Conservation (phyloP, 1,284 basidiomycete species). For the Singerocomus inundabilis region DNA sequence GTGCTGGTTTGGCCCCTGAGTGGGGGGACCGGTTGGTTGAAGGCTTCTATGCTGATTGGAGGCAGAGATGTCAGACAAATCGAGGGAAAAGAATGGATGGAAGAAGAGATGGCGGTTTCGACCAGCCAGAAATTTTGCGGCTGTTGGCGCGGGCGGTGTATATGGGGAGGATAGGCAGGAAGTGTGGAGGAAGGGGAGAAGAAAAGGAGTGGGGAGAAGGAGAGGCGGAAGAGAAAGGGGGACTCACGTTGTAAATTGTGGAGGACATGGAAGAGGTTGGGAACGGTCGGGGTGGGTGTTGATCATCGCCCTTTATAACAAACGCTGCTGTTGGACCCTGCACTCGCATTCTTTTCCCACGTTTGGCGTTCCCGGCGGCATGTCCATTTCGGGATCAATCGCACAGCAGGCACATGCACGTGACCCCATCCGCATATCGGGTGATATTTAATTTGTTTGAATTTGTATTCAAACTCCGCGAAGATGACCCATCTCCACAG, state of each 20-base stretch:
- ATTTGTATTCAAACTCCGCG: conserved; percentile 22
- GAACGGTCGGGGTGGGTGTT: conserved; percentile 38
- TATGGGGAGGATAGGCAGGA: neutral
- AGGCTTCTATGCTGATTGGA: conserved; percentile 60
- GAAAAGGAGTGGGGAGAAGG: neutral
- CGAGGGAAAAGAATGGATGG: neutral
- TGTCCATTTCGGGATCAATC: conserved; percentile 28
- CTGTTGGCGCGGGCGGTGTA: neutral
- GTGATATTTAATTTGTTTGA: conserved; percentile 18
- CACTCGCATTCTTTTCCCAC: conserved; percentile 36
- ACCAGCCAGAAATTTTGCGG: conserved; percentile 30
- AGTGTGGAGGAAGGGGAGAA: neutral
- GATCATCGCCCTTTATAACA: conserved; percentile 41
- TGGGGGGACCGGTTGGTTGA: conserved; percentile 52
- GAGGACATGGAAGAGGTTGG: conserved; percentile 43
- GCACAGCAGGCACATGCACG: conserved; percentile 34
- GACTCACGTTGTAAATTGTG: conserved; percentile 48
- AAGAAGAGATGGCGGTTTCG: conserved; percentile 5
- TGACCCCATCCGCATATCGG: conserved; percentile 21
- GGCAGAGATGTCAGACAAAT: conserved; percentile 19
- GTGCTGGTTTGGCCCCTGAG: conserved; percentile 43
- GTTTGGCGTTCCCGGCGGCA: conserved; percentile 36
- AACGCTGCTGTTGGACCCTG: conserved; percentile 35
- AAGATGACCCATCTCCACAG: conserved; percentile 20
- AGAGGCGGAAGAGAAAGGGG: neutral